A percentile compares a stretch with the other conserved stretches of the same genome.
Evolutionary conservation across 176 grass and related monocot genomes (phyloP).

Genomic region (Leersia perrieri): DNA sequence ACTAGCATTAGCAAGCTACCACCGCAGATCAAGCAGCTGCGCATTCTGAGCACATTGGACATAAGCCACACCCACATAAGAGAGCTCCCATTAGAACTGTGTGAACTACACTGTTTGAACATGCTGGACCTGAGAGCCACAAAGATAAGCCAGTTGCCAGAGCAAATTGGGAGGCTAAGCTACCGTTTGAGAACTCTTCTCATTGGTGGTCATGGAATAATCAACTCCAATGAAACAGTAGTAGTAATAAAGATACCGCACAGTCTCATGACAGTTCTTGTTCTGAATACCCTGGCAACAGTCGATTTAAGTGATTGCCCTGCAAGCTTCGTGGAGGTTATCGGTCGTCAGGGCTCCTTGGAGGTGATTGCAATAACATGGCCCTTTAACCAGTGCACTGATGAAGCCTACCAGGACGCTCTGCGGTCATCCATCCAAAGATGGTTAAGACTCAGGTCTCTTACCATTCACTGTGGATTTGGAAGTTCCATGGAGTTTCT

Average conservation of each 20-base stretch:
- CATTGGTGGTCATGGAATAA: neutral
- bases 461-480: neutral
- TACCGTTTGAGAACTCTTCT: fast-evolving
- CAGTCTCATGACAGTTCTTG: no score
- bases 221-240: neutral
- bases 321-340: neutral
- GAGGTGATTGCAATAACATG: neutral
- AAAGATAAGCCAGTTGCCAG: neutral
- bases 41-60: fast-evolving
- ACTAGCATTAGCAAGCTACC: neutral
- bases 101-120: fast-evolving
- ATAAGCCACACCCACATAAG: neutral
- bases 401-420: neutral
- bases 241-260: neutral
- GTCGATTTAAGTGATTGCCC: neutral
- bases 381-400: neutral
- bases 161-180: neutral
- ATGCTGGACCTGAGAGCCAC: neutral
- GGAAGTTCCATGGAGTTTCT: constrained; percentile 5
- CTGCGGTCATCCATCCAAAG: neutral
- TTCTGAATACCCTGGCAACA: neutral
- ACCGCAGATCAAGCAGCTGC: neutral
- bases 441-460: fast-evolving
- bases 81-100: neutral
- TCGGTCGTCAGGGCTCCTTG: fast-evolving